These are phyloP conservation scores for Candida labiduridarum DNA, from an alignment of 1,139 yeast genomes.

Conservation along the genomic window DNA sequence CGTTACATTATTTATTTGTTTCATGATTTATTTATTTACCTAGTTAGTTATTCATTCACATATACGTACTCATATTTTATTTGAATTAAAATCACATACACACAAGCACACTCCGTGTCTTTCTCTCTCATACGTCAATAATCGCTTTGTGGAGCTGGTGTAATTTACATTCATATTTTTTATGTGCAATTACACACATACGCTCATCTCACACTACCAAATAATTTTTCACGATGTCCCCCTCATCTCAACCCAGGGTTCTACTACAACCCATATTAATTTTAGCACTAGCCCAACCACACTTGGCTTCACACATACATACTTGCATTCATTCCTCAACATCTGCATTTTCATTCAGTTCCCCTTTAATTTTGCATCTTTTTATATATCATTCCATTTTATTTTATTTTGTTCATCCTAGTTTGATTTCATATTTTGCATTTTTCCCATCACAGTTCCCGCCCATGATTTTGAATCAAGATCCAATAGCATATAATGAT, in stretches of 20 bases:
- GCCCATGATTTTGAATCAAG: background rate
- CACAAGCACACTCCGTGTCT: too few relatives aligned
- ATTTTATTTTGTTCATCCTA: background rate
- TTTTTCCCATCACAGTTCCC: background rate
- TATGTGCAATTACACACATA: background rate
- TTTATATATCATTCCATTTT: background rate
- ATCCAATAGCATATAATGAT: background rate
- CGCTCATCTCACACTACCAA: background rate
- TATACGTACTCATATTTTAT: too few relatives aligned
- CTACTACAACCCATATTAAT: background rate
- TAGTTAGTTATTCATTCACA: background rate
- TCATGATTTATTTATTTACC: background rate
- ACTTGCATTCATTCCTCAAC: background rate
- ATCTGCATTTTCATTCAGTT: background rate
- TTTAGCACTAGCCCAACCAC: too few relatives aligned
- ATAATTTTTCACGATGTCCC: background rate
- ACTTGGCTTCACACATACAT: background rate
- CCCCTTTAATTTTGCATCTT: background rate
- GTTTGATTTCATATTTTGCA: background rate
- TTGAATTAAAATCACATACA: too few relatives aligned
- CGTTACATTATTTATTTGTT: background rate
- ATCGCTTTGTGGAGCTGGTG: too few relatives aligned
- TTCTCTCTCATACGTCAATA: too few relatives aligned
- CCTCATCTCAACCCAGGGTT: background rate
- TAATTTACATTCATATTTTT: too few relatives aligned